phyloP scores from a whole-genome alignment of 129 eudicot species.

The Pulicaria dysenterica region DNA sequence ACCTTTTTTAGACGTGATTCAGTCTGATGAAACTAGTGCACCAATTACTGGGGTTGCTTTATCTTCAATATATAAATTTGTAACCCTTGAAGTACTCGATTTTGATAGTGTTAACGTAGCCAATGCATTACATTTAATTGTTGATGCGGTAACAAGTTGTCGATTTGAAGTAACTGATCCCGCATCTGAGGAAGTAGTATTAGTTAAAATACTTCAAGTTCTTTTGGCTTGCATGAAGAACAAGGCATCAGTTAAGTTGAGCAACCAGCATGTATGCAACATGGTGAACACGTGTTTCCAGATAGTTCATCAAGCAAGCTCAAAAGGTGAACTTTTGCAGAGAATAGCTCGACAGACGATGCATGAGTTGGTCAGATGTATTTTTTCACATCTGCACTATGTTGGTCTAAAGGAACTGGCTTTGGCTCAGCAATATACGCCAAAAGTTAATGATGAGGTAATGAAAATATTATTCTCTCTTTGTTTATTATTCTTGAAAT shows the following conservation, averaged over 20 bases:
- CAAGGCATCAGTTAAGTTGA: constrained; percentile 51
- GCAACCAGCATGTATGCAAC: constrained; percentile 61
- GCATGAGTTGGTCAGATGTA: constrained; percentile 81
- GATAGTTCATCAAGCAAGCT: constrained; percentile 84
- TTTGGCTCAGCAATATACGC: too few species aligned
- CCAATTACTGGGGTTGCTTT: constrained; percentile 66
- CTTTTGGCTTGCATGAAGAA: constrained; percentile 64
- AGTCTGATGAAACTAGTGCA: constrained; percentile 67
- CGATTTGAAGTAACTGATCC: constrained; percentile 74
- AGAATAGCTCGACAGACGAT: constrained; percentile 81
- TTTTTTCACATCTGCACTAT: constrained; percentile 71
- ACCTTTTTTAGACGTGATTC: constrained; percentile 56
- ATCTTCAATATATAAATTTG: constrained; percentile 55
- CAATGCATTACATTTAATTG: constrained; percentile 49
- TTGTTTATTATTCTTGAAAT: background rate
- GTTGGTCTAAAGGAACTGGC: constrained; percentile 44
- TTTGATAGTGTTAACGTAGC: constrained; percentile 43
- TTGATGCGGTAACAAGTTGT: constrained; percentile 63
- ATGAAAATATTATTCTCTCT: background rate
- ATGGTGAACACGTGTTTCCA: constrained; percentile 62
- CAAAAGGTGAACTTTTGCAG: constrained; percentile 80
- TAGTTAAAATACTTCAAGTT: constrained; percentile 67
- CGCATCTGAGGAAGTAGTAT: constrained; percentile 66
- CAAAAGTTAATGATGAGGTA: too few species aligned
- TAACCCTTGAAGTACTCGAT: constrained; percentile 50